phyloP scores from a whole-genome alignment of 768 basidiomycete genomes.

The Amanita jacksonii region DNA sequence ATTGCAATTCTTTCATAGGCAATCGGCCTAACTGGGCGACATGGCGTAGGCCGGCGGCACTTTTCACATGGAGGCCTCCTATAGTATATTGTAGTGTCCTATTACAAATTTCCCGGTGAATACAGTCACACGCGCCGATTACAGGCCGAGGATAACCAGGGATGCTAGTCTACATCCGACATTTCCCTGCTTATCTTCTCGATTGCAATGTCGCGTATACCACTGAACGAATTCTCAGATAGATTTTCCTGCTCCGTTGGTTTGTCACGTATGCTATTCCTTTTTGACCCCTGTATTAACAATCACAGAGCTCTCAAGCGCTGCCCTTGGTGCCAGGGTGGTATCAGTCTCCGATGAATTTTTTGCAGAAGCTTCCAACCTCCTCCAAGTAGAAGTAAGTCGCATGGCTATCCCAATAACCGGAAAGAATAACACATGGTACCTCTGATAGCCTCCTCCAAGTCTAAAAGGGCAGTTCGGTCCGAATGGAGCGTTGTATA shows the following conservation, averaged over 20 bases:
- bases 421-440: neutral
- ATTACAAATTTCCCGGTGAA: too few species aligned
- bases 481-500: constrained; percentile 87
- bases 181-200: too few species aligned
- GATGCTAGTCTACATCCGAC: too few species aligned
- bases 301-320: constrained; percentile 75
- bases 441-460: constrained; percentile 75
- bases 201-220: too few species aligned
- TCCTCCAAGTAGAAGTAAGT: constrained; percentile 74
- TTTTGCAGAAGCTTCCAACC: constrained; percentile 79
- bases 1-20: too few species aligned
- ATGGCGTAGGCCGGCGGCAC: too few species aligned
- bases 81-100: too few species aligned
- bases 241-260: constrained; percentile 44
- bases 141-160: too few species aligned
- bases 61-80: too few species aligned
- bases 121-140: too few species aligned
- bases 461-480: constrained; percentile 96
- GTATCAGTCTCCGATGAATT: constrained; percentile 88
- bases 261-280: constrained; percentile 16
- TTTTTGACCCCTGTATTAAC: neutral
- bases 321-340: constrained; percentile 69
- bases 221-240: constrained; percentile 13
- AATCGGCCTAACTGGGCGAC: too few species aligned
- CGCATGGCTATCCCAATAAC: neutral